Evolutionary conservation across 495 filamentous ascomycete species (phyloP), one percentile per base, ranked within the genome.

Genomic region (Saxophila tyrrhenica): DNA sequence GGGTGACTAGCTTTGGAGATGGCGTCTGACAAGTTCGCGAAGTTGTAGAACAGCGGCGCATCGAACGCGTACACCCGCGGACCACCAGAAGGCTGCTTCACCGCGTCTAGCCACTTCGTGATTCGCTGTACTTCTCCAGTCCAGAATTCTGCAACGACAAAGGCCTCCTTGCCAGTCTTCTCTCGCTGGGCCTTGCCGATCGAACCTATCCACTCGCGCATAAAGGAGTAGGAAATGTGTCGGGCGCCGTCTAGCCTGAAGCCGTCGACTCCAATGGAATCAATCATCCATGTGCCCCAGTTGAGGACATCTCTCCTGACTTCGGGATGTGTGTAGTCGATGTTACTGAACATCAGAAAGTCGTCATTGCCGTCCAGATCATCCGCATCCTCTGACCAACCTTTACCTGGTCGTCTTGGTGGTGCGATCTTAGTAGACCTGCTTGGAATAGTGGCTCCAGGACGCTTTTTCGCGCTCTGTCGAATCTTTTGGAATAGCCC

Each of bases 111-210:
- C 61, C 82, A 87, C 3, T 70, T 64, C 0, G 69, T 59, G 54
- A 88, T 73, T 25, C 72, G 69, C 15, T 74, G 60, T 1, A 75
- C 62, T 54, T 83, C 75, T 21, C 76, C 79, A 50, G 76, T 75
- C 85, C 84, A 89, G 62, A 82, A 87, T 61, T 89, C 86, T 24
- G 82, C 84, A 9, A 90, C 82, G 19, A 85, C 70, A 60, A 86
- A 86, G 67, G 78, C 81, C 9, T 78, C 69, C 0, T 67, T 58
- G 11, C 76, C 76, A 1, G 48, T n/a, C 23, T 52, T 41, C 16
- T 38, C 10, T 1, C 25, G 44, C 38, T 74, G 66, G 0, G 66
- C 60, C 15, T 70, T 58, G 22, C 80, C 71, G 25, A 87, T 58
- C 48, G 74, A 65, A 1, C 67, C 62, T 24, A 85, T 73, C 55